phyloP scores from a whole-genome alignment of 83 land plant species.

The Diphasiastrum complanatum region DNA sequence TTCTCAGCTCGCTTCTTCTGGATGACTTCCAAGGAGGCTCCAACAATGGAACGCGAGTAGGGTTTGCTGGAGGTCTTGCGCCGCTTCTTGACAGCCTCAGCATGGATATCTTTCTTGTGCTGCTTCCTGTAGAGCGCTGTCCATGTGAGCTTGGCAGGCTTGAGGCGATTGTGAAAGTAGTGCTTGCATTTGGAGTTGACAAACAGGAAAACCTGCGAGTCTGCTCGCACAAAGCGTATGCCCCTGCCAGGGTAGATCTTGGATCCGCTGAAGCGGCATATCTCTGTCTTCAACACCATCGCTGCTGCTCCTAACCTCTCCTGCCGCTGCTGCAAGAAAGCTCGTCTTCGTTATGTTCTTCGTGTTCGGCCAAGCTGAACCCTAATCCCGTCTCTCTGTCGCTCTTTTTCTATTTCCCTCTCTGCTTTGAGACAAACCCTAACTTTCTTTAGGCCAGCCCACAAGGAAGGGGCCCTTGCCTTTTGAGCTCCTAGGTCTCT shows the following conservation, averaged over 20 bases:
- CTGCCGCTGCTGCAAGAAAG: too few relatives aligned
- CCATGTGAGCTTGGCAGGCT: constrained; percentile 73
- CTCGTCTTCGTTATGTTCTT: too few relatives aligned
- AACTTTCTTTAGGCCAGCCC: too few relatives aligned
- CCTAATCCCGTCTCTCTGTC: too few relatives aligned
- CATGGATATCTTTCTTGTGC: constrained; percentile 76
- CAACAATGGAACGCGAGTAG: constrained; percentile 70
- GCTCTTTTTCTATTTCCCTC: too few relatives aligned
- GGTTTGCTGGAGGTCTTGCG: constrained; percentile 67
- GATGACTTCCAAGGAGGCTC: constrained; percentile 75
- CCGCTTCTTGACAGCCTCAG: constrained; percentile 69
- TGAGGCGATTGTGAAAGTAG: constrained; percentile 68
- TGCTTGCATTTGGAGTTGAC: constrained; percentile 67
- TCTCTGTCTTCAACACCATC: constrained; percentile 52
- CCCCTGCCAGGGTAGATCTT: constrained; percentile 80
- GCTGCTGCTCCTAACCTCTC: too few relatives aligned
- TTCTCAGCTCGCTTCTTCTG: constrained; percentile 79
- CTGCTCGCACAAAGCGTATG: constrained; percentile 53
- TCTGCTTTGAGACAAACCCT: too few relatives aligned
- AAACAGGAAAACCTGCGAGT: constrained; percentile 66
- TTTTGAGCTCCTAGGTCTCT: too few relatives aligned
- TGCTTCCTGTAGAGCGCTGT: constrained; percentile 68
- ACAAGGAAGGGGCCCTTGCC: too few relatives aligned
- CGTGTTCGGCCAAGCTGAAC: too few relatives aligned
- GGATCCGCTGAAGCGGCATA: constrained; percentile 65